Evolutionary conservation across 305 asterid genomes (phyloP).

Genomic region (Petunia hybrid): DNA sequence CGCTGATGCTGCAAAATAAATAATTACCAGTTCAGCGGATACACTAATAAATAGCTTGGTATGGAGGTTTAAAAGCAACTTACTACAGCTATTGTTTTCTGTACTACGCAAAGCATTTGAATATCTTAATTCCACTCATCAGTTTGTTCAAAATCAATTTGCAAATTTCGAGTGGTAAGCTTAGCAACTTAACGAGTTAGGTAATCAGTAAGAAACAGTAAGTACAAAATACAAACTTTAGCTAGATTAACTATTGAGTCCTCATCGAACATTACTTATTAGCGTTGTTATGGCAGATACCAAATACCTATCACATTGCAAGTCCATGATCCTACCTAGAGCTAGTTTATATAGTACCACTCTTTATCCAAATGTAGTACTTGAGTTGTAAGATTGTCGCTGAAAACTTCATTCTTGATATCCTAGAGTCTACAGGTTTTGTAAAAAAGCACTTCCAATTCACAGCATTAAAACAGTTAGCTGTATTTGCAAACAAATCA

Average conservation of each 20-base stretch:
- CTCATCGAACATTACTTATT: not conserved
- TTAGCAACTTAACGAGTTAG: not conserved
- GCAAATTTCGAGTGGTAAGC: not conserved
- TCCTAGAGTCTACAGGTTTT: not conserved
- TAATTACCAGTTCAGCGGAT: conserved; percentile 5
- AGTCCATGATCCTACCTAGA: not conserved
- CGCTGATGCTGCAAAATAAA: conserved; percentile 69
- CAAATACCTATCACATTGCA: not conserved
- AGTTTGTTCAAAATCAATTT: not conserved
- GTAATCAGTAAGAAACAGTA: not conserved
- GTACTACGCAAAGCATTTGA: not conserved
- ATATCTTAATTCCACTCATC: not conserved
- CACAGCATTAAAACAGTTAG: not conserved
- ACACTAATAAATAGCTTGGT: not conserved
- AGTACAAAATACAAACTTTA: not conserved
- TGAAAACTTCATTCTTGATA: not conserved
- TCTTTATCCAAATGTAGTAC: not conserved
- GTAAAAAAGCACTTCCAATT: not conserved
- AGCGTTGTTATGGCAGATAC: not conserved
- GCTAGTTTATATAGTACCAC: not conserved
- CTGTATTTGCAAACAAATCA: conserved; percentile 1
- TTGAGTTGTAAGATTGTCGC: conserved; percentile 4
- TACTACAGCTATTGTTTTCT: not conserved
- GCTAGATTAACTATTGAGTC: not conserved
- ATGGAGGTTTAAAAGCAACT: not conserved